These are phyloP conservation scores for Tetrahymena borealis DNA, from an alignment of 73 alveolate genomes.

Conservation along the genomic window DNA sequence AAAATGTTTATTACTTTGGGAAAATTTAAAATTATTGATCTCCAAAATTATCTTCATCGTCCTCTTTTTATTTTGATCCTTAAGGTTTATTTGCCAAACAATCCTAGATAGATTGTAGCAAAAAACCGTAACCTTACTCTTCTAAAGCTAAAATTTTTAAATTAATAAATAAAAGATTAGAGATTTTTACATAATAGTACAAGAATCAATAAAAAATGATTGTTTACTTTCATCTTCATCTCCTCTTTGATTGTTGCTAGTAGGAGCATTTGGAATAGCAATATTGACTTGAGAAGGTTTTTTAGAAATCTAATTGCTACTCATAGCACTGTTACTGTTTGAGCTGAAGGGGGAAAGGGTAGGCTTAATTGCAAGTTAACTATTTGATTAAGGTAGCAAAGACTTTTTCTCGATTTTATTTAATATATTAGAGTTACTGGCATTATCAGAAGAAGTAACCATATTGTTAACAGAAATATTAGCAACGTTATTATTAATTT, in stretches of 20 bases:
- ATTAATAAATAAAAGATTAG: background rate
- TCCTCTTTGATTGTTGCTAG: background rate
- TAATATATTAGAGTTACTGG: background rate
- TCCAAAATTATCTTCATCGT: slow-evolving; percentile 45
- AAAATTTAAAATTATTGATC: slow-evolving; percentile 37
- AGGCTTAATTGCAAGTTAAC: background rate
- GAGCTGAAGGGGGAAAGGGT: background rate
- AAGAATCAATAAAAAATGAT: background rate
- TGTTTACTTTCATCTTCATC: background rate
- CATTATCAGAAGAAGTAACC: background rate
- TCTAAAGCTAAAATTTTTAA: slow-evolving; percentile 14
- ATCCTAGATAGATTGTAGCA: slow-evolving; percentile 19
- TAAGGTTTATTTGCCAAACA: slow-evolving; percentile 17
- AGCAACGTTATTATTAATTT: background rate
- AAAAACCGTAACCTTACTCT: slow-evolving; percentile 20
- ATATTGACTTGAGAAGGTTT: background rate
- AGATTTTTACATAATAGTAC: background rate
- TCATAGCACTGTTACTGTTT: background rate
- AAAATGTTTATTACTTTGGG: slow-evolving; percentile 24
- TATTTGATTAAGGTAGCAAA: background rate
- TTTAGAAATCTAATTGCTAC: background rate
- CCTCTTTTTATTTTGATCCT: slow-evolving; percentile 17
- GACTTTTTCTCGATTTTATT: background rate
- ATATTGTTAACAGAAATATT: background rate
- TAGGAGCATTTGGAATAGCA: background rate